Conservation (phyloP, 345 rosid species). For the Linum lewisii region DNA sequence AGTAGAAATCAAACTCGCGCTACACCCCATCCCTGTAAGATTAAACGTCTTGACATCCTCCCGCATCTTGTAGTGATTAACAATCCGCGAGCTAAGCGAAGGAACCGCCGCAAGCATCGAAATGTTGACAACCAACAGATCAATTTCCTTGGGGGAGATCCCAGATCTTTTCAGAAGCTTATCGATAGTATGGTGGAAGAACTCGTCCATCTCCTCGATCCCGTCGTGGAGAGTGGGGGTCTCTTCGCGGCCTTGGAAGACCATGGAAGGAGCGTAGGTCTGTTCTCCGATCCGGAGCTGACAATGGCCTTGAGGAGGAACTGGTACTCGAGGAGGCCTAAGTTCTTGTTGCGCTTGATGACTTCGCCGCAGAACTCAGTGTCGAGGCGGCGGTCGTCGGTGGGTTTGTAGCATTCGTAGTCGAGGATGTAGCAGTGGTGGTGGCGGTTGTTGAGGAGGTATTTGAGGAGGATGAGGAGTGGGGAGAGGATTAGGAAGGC, state of each 20-base stretch:
- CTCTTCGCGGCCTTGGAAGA: neutral
- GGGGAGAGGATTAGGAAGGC: constrained; percentile 20
- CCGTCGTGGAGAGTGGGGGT: neutral
- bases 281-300: neutral
- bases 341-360: constrained; percentile 28
- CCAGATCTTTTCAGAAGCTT: neutral
- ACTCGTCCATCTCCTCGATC: neutral
- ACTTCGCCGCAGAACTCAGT: constrained; percentile 28
- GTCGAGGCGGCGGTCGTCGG: constrained; percentile 31
- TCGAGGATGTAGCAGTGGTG: constrained; percentile 36
- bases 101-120: neutral
- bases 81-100: neutral
- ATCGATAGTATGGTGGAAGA: neutral
- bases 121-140: neutral
- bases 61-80: neutral
- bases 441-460: constrained; percentile 19
- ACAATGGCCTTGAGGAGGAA: constrained; percentile 24
- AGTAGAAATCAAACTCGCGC: constrained; percentile 26
- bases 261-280: neutral
- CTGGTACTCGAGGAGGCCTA: constrained; percentile 37
- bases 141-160: neutral
- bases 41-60: constrained; percentile 5
- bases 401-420: constrained; percentile 35
- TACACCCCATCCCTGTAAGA: constrained; percentile 42
- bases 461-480: constrained; percentile 17